Conservation (phyloP, 306 rosid genomes). For the Fragaria nilgerrensis region DNA sequence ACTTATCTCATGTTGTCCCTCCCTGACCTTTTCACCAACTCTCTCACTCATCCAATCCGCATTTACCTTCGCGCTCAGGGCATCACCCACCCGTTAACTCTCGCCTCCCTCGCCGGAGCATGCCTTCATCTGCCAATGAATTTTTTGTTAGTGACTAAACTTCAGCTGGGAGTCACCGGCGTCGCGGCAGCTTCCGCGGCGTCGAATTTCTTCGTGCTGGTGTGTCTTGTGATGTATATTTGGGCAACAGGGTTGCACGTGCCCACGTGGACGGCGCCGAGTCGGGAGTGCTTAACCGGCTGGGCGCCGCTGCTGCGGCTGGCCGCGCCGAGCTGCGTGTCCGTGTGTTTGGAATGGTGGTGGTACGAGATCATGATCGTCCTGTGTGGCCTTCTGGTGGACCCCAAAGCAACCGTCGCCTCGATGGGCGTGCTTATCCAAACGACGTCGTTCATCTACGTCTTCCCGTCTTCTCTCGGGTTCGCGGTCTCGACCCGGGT, state of each 20-base stretch:
- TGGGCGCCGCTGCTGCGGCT: slow-evolving; percentile 61
- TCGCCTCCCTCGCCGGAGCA: slow-evolving; percentile 68
- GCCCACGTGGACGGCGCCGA: slow-evolving; percentile 65
- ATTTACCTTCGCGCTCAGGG: slow-evolving; percentile 90
- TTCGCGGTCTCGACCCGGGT: slow-evolving; percentile 84
- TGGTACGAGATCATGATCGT: slow-evolving; percentile 98
- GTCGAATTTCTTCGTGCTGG: slow-evolving; percentile 44
- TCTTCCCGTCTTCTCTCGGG: slow-evolving; percentile 78
- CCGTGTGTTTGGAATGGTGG: slow-evolving; percentile 98
- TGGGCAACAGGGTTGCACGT: slow-evolving; percentile 41
- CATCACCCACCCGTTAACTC: slow-evolving; percentile 63
- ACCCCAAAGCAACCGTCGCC: slow-evolving; percentile 79
- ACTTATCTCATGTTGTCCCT: slow-evolving; percentile 55
- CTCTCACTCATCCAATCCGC: slow-evolving; percentile 79
- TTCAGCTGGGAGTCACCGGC: slow-evolving; percentile 52
- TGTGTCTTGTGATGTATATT: slow-evolving; percentile 36
- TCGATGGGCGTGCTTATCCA: slow-evolving; percentile 91
- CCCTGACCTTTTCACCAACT: slow-evolving; percentile 81
- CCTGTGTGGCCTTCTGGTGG: slow-evolving; percentile 63
- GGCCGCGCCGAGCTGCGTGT: slow-evolving; percentile 85
- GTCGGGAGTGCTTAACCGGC: slow-evolving; percentile 58
- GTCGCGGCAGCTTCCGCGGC: slow-evolving; percentile 79
- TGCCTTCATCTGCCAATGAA: slow-evolving; percentile 57
- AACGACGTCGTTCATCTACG: slow-evolving; percentile 81
- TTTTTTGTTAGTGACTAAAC: slow-evolving; percentile 28